Evolutionary conservation across 768 basidiomycete genomes (phyloP).

Genomic region (Crassisporium funariophilum): DNA sequence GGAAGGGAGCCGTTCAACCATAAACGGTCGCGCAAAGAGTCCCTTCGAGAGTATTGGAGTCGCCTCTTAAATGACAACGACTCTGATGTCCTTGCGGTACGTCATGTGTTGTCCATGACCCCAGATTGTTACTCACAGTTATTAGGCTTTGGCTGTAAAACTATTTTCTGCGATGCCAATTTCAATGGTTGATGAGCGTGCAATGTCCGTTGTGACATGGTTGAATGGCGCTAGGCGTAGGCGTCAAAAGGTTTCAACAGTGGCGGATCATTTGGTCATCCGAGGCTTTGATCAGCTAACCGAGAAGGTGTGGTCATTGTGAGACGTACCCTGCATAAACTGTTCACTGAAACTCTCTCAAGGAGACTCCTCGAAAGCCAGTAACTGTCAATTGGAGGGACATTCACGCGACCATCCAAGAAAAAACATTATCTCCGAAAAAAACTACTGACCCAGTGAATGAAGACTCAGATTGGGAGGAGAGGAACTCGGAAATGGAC

Average conservation of each 20-base stretch:
- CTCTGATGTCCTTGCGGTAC: conserved; percentile 28
- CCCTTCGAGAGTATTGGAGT: conserved; percentile 16
- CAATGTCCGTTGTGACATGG: conserved; percentile 22
- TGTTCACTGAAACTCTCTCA: background rate
- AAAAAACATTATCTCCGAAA: background rate
- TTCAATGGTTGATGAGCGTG: conserved; percentile 22
- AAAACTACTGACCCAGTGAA: background rate
- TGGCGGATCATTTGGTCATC: too few relatives aligned
- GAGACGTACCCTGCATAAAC: too few relatives aligned
- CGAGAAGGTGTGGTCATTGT: too few relatives aligned
- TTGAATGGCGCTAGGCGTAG: conserved; percentile 17
- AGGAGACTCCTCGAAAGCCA: background rate
- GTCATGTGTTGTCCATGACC: conserved; percentile 4
- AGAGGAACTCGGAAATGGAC: too few relatives aligned
- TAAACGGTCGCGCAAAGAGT: background rate
- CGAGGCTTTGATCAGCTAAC: too few relatives aligned
- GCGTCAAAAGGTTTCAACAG: conserved; percentile 13
- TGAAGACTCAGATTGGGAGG: background rate
- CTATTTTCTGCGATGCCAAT: conserved; percentile 10
- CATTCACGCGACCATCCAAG: background rate
- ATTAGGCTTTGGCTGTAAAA: conserved; percentile 8
- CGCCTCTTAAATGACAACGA: conserved; percentile 14
- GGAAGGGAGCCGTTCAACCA: conserved; percentile 20
- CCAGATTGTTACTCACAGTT: background rate
- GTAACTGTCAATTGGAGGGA: conserved; percentile 1